These are phyloP conservation scores for Vanderwaltozyma tropicalis DNA, from an alignment of 805 yeast species.

Conservation along the genomic window DNA sequence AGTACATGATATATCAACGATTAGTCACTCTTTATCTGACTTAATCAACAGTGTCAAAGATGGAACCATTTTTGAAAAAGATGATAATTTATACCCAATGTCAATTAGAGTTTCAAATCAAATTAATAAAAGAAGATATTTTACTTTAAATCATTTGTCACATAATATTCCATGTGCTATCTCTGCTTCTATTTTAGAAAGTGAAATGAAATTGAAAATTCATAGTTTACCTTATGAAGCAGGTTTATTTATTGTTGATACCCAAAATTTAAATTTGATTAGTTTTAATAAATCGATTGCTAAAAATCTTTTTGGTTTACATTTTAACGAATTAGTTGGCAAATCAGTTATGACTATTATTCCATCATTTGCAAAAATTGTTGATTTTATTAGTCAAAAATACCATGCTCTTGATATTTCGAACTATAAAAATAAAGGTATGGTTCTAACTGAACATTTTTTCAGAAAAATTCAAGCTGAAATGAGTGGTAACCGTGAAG, in stretches of 20 bases:
- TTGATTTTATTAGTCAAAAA: conserved; percentile 25
- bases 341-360: conserved; percentile 46
- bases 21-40: conserved; percentile 22
- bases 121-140: conserved; percentile 53
- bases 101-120: conserved; percentile 32
- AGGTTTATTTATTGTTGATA: conserved; percentile 65
- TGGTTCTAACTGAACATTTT: conserved; percentile 85
- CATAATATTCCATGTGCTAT: conserved; percentile 64
- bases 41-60: conserved; percentile 22
- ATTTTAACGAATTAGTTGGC: conserved; percentile 35
- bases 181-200: conserved; percentile 46
- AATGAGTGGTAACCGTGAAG: conserved; percentile 34
- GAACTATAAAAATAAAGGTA: conserved; percentile 41
- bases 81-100: conserved; percentile 23
- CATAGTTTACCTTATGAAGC: conserved; percentile 80
- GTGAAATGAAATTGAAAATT: conserved; percentile 46
- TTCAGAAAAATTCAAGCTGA: conserved; percentile 60
- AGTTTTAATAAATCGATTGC: conserved; percentile 73
- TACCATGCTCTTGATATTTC: conserved; percentile 32
- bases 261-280: conserved; percentile 39
- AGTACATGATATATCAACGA: conserved; percentile 13
- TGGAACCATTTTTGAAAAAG: conserved; percentile 16
- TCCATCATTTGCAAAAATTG: conserved; percentile 46
- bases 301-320: conserved; percentile 65
- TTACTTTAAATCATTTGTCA: conserved; percentile 40